Conservation (phyloP, 352 stramenopile genomes). For the Phytophthora boehmeriae region DNA sequence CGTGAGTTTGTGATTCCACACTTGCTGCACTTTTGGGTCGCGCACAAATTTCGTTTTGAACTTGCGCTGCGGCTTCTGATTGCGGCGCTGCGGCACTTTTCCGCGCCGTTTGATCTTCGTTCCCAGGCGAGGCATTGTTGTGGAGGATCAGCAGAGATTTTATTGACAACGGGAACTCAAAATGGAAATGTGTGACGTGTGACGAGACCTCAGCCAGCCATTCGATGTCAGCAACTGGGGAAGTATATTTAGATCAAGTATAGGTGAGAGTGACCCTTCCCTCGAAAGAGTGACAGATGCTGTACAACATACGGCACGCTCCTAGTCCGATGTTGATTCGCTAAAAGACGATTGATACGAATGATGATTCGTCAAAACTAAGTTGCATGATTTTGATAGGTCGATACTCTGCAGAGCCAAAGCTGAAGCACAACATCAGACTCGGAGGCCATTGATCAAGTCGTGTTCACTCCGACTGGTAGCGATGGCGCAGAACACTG, state of each 20-base stretch:
- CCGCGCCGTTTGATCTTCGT: constrained; percentile 69
- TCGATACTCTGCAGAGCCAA: no score
- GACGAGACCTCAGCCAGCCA: constrained; percentile 19
- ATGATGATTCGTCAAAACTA: no score
- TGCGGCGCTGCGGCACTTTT: constrained; percentile 70
- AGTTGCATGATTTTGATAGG: no score
- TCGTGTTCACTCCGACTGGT: neutral
- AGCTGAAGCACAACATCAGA: no score
- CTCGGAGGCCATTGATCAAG: no score
- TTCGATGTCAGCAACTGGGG: no score
- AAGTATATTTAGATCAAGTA: no score
- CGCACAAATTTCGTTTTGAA: constrained; percentile 80
- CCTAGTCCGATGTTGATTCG: constrained; percentile 20
- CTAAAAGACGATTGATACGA: no score
- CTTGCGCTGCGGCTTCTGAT: constrained; percentile 74
- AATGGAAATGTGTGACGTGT: constrained; percentile 29
- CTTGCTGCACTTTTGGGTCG: constrained; percentile 68
- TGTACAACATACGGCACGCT: constrained; percentile 11
- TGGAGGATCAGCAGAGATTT: neutral
- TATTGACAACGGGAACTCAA: constrained; percentile 6
- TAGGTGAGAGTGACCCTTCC: neutral
- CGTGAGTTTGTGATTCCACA: constrained; percentile 84
- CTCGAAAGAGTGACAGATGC: constrained; percentile 4
- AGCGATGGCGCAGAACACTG: neutral
- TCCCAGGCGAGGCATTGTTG: constrained; percentile 47